These are phyloP conservation scores for Pascua sp. DNA, from an alignment of 1,284 basidiomycete species.

Conservation along the genomic window DNA sequence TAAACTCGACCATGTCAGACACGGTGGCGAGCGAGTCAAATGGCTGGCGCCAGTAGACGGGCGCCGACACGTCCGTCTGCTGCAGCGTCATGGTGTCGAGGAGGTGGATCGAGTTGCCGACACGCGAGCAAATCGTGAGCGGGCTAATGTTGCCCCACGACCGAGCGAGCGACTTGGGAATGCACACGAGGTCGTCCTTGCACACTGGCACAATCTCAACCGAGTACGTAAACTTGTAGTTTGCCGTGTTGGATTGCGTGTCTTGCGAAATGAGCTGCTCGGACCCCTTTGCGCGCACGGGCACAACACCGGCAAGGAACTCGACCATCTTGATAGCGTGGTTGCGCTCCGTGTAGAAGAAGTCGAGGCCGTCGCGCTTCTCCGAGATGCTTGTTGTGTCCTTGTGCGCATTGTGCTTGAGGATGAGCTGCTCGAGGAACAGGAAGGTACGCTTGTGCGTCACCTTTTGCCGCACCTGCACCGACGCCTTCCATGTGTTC, in stretches of 20 bases:
- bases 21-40: slow-evolving; percentile 79
- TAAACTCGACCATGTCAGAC: slow-evolving; percentile 88
- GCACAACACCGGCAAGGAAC: slow-evolving; percentile 82
- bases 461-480: slow-evolving; percentile 97
- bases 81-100: slow-evolving; percentile 86
- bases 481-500: slow-evolving; percentile 96
- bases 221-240: slow-evolving; percentile 97
- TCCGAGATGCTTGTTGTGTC: slow-evolving; percentile 92
- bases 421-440: slow-evolving; percentile 94
- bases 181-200: slow-evolving; percentile 93
- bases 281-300: slow-evolving; percentile 80
- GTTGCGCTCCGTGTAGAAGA: slow-evolving; percentile 86
- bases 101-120: slow-evolving; percentile 87
- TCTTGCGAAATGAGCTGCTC: slow-evolving; percentile 92
- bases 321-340: slow-evolving; percentile 98
- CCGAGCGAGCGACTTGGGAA: slow-evolving; percentile 77
- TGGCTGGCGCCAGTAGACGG: slow-evolving; percentile 86
- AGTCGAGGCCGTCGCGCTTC: slow-evolving; percentile 90
- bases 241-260: slow-evolving; percentile 86
- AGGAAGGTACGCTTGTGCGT: slow-evolving; percentile 97
- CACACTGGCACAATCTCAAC: slow-evolving; percentile 96
- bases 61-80: slow-evolving; percentile 70
- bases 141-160: slow-evolving; percentile 82
- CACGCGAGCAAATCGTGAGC: slow-evolving; percentile 79
- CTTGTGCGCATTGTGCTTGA: slow-evolving; percentile 95